phyloP scores from a whole-genome alignment of 1,284 basidiomycete species.

The Irpex lacteus region DNA sequence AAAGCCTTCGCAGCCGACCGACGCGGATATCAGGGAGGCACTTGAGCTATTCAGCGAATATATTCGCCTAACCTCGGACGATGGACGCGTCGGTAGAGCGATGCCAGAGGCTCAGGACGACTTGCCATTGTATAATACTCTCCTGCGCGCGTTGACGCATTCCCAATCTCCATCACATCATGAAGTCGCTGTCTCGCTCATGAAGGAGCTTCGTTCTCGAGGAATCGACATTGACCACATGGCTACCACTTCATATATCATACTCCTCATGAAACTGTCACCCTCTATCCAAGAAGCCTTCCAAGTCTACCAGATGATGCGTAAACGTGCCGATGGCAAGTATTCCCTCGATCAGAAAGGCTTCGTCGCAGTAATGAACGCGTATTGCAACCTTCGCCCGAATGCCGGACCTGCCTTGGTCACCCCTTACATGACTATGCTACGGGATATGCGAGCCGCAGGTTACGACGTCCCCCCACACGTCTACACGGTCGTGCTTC shows the following conservation, averaged over 20 bases:
- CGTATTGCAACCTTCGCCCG: constrained; percentile 59
- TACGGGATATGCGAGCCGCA: constrained; percentile 78
- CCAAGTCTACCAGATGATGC: constrained; percentile 51
- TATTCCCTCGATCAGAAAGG: constrained; percentile 50
- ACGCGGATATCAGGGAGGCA: constrained; percentile 44
- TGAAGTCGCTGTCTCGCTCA: constrained; percentile 45
- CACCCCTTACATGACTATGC: constrained; percentile 71
- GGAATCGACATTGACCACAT: constrained; percentile 33
- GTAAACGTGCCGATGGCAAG: constrained; percentile 30
- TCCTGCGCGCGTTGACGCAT: constrained; percentile 52
- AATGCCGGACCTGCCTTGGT: constrained; percentile 27
- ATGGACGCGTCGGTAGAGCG: neutral
- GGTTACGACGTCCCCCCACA: constrained; percentile 56
- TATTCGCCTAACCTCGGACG: constrained; percentile 11
- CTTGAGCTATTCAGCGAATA: constrained; percentile 50
- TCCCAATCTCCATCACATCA: constrained; percentile 35
- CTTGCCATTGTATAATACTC: constrained; percentile 49
- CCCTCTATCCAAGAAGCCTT: constrained; percentile 57
- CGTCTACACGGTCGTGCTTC: constrained; percentile 75
- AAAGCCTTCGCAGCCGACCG: constrained; percentile 33
- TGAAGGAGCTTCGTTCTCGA: constrained; percentile 48
- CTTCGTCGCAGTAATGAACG: constrained; percentile 59
- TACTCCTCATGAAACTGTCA: constrained; percentile 58
- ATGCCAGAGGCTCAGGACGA: constrained; percentile 27
- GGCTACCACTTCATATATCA: constrained; percentile 49